Percentiles rank a stretch among this genome's conserved stretches.
These are phyloP conservation scores for Phytophthora tentaculata DNA, from an alignment of 352 stramenopile genomes.

Conservation along the genomic window DNA sequence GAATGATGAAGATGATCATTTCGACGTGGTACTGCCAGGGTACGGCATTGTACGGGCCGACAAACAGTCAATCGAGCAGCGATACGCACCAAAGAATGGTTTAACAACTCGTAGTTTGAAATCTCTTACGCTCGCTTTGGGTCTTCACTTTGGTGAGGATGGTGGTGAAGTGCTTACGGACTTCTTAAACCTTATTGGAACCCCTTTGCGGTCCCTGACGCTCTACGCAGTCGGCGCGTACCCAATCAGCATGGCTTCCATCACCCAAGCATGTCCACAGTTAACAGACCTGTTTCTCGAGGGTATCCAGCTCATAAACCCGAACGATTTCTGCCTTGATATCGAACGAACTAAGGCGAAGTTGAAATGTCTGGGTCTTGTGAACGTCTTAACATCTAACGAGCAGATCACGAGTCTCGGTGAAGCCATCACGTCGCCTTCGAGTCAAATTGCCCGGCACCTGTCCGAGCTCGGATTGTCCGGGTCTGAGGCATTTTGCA, in stretches of 20 bases:
- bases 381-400: constrained; percentile 25
- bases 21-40: constrained; percentile 41
- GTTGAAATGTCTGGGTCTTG: constrained; percentile 27
- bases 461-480: constrained; percentile 34
- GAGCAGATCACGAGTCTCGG: constrained; percentile 25
- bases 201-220: constrained; percentile 20
- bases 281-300: constrained; percentile 38
- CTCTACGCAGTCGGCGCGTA: constrained; percentile 20
- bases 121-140: constrained; percentile 27
- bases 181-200: constrained; percentile 32
- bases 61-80: constrained; percentile 13
- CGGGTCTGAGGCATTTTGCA: constrained; percentile 29
- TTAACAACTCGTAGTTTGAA: constrained; percentile 9
- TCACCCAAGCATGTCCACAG: constrained; percentile 27
- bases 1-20: constrained; percentile 8
- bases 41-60: constrained; percentile 25
- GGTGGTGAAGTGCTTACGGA: constrained; percentile 19
- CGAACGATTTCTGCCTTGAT: constrained; percentile 14
- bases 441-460: constrained; percentile 16
- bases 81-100: background rate
- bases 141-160: constrained; percentile 18
- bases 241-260: constrained; percentile 21
- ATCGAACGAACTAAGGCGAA: constrained; percentile 8
- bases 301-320: constrained; percentile 27
- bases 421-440: constrained; percentile 6